Evolutionary conservation across 352 stramenopile genomes (phyloP).

Genomic region (Globisporangium mamillatum): DNA sequence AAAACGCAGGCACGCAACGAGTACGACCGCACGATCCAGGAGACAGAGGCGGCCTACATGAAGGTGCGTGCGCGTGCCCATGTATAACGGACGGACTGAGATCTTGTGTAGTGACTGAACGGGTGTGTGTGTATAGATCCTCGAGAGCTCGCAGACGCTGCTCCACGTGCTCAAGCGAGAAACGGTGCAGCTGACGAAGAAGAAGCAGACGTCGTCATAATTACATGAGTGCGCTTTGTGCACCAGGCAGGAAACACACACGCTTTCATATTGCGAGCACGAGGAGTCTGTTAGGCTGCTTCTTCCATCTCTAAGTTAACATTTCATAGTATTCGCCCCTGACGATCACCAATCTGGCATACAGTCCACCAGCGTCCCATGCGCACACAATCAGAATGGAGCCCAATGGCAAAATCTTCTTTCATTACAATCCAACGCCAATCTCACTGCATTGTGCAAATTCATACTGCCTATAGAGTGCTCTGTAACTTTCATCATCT

Average conservation of each 20-base stretch:
- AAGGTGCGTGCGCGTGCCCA: slow-evolving; percentile 41
- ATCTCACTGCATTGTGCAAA: not conserved
- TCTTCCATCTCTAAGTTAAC: slow-evolving; percentile 10
- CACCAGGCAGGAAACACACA: too few relatives aligned
- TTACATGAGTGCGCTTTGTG: not conserved
- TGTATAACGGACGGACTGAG: not conserved
- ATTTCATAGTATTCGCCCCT: not conserved
- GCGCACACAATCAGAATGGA: not conserved
- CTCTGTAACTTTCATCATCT: not conserved
- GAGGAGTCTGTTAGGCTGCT: slow-evolving; percentile 1
- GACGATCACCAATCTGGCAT: not conserved
- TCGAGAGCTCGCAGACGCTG: slow-evolving; percentile 93
- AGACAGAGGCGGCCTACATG: slow-evolving; percentile 94
- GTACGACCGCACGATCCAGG: slow-evolving; percentile 93
- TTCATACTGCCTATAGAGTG: not conserved
- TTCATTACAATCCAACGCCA: not conserved
- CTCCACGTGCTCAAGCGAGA: slow-evolving; percentile 94
- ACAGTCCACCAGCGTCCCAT: not conserved
- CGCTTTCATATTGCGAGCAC: not conserved
- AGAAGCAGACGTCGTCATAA: slow-evolving; percentile 89
- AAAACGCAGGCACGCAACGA: slow-evolving; percentile 91
- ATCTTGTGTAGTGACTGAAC: not conserved
- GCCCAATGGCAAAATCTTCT: too few relatives aligned
- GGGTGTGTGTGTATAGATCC: slow-evolving; percentile 46
- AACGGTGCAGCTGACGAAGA: slow-evolving; percentile 93